Conservation (phyloP, 306 rosid species). For the Cercis canadensis region DNA sequence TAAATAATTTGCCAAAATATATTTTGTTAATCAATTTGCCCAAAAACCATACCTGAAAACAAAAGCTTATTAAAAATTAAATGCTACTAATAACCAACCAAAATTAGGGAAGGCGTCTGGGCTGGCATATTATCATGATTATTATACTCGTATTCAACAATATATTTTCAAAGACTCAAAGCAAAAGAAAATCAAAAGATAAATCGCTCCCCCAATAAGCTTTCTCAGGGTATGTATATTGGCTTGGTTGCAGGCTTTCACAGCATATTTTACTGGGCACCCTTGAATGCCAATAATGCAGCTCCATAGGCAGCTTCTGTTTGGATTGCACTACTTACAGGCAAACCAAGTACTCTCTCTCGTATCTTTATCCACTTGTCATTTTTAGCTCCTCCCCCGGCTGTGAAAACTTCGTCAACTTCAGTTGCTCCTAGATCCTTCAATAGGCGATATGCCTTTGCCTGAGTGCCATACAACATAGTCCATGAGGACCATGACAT, state of each 20-base stretch:
- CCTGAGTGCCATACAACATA: conserved; percentile 54
- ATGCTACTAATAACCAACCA: too few species aligned
- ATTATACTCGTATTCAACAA: too few species aligned
- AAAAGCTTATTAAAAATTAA: too few species aligned
- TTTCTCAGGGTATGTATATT: too few species aligned
- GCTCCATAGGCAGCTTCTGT: conserved; percentile 93
- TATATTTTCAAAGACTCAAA: too few species aligned
- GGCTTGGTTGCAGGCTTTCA: not conserved
- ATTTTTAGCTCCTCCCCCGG: conserved; percentile 87
- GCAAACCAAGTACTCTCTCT: conserved; percentile 82
- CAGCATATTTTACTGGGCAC: conserved; percentile 46
- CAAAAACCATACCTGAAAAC: too few species aligned
- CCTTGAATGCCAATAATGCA: conserved; percentile 81
- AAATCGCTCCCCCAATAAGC: too few species aligned
- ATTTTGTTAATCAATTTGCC: too few species aligned
- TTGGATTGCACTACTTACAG: conserved; percentile 72
- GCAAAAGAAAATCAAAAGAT: too few species aligned
- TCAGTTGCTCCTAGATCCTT: conserved; percentile 80
- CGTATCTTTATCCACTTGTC: conserved; percentile 80
- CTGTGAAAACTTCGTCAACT: conserved; percentile 78
- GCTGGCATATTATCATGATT: too few species aligned
- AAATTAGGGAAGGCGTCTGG: too few species aligned
- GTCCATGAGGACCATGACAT: conserved; percentile 3
- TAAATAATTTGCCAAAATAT: too few species aligned
- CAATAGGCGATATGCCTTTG: conserved; percentile 69